Conservation (phyloP, 2,329 filamentous ascomycete species). For the Monosporascus cannonballus region DNA sequence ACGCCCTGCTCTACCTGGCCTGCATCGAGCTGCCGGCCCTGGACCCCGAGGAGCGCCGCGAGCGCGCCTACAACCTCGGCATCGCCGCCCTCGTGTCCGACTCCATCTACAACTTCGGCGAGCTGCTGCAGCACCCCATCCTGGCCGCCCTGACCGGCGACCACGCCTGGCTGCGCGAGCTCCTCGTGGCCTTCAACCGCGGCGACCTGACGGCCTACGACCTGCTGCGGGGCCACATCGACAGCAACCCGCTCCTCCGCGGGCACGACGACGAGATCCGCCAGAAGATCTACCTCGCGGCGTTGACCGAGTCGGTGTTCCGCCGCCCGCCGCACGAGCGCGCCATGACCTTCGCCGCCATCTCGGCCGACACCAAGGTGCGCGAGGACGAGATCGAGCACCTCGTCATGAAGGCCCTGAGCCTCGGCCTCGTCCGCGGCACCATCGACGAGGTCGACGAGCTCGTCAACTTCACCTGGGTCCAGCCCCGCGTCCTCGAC, state of each 20-base stretch:
- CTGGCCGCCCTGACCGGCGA: slow-evolving; percentile 76
- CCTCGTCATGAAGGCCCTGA: slow-evolving; percentile 98
- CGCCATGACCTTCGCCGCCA: slow-evolving; percentile 84
- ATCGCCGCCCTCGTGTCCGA: slow-evolving; percentile 89
- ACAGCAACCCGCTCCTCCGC: slow-evolving; percentile 71
- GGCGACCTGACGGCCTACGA: slow-evolving; percentile 88
- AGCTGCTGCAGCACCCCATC: slow-evolving; percentile 95
- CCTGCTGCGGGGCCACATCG: slow-evolving; percentile 72
- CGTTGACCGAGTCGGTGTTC: slow-evolving; percentile 94
- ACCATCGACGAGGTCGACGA: slow-evolving; percentile 95
- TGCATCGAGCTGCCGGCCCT: slow-evolving; percentile 82
- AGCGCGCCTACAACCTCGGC: slow-evolving; percentile 85
- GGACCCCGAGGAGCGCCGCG: slow-evolving; percentile 66
- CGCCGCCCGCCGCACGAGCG: slow-evolving; percentile 91
- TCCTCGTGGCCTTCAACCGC: slow-evolving; percentile 97
- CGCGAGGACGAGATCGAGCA: slow-evolving; percentile 90
- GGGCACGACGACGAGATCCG: slow-evolving; percentile 80
- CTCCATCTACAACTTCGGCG: slow-evolving; percentile 98
- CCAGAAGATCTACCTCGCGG: slow-evolving; percentile 96
- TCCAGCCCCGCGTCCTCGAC: slow-evolving; percentile 96
- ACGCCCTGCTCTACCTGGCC: slow-evolving; percentile 92
- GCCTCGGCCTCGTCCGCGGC: slow-evolving; percentile 79
- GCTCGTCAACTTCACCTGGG: slow-evolving; percentile 95
- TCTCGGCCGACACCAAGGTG: slow-evolving; percentile 89
- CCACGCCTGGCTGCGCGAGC: slow-evolving; percentile 83